Conservation (phyloP, 805 yeast genomes). For the Pachysolen tannophilus region DNA sequence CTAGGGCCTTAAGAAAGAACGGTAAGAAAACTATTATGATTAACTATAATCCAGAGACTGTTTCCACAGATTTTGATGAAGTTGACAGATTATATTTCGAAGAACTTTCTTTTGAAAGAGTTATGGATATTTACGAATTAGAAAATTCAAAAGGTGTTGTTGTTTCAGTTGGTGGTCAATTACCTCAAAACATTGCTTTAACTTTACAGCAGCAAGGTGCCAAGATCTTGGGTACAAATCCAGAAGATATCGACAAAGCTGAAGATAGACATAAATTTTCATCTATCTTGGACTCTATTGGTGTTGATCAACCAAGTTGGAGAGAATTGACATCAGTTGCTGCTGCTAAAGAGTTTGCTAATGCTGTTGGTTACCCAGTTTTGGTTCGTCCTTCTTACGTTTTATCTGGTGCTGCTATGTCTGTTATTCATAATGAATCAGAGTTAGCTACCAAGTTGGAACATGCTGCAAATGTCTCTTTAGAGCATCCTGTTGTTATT, state of each 20-base stretch:
- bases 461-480: constrained; percentile 96
- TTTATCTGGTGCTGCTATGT: constrained; percentile 98
- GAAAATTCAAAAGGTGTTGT: constrained; percentile 89
- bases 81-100: constrained; percentile 96
- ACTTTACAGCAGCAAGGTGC: constrained; percentile 90
- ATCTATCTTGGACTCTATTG: constrained; percentile 92
- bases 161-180: constrained; percentile 98
- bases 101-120: constrained; percentile 89
- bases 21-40: constrained; percentile 92
- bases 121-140: constrained; percentile 87
- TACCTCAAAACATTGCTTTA: constrained; percentile 93
- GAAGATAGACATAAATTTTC: constrained; percentile 97
- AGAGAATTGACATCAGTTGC: constrained; percentile 88
- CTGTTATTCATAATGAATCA: constrained; percentile 83
- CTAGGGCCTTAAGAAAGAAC: constrained; percentile 82
- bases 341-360: constrained; percentile 91
- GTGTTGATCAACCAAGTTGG: constrained; percentile 99
- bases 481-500: constrained; percentile 96
- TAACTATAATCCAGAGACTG: constrained; percentile 98
- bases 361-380: constrained; percentile 87
- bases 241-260: constrained; percentile 97
- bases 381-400: constrained; percentile 97
- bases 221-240: constrained; percentile 93
- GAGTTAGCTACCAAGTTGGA: constrained; percentile 81
- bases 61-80: constrained; percentile 97